Conservation (phyloP, 176 grass and related monocot genomes). For the Carex littledalei region DNA sequence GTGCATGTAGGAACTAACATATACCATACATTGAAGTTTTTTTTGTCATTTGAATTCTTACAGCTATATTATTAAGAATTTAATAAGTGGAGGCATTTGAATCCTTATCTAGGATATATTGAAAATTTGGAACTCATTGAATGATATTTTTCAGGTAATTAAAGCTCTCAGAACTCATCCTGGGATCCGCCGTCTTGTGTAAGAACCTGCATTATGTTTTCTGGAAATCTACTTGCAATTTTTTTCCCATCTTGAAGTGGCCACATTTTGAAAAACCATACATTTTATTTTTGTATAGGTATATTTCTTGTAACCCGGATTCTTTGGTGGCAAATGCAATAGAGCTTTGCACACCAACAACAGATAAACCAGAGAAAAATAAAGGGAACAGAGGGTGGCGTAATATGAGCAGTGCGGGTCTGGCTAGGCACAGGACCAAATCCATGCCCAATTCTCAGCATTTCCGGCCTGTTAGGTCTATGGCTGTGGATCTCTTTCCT, state of each 20-base stretch:
- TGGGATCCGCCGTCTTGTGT: constrained; percentile 85
- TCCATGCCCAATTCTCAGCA: constrained; percentile 87
- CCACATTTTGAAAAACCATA: background rate
- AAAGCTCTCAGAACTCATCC: constrained; percentile 94
- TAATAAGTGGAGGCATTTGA: background rate
- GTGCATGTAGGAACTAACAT: background rate
- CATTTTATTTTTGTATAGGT: constrained; percentile 37
- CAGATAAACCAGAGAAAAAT: constrained; percentile 61
- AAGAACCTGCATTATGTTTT: constrained; percentile 11
- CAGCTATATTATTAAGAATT: background rate
- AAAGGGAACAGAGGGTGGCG: constrained; percentile 71
- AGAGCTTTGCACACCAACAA: constrained; percentile 83
- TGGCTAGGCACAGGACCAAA: constrained; percentile 68
- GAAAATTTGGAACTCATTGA: background rate
- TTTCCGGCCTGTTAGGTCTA: constrained; percentile 72
- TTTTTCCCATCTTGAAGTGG: background rate
- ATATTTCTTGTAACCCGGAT: constrained; percentile 96
- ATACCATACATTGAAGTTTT: background rate
- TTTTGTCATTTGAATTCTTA: background rate
- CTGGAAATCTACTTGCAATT: background rate
- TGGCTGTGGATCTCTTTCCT: constrained; percentile 93
- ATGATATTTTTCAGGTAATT: constrained; percentile 57
- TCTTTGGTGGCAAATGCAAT: constrained; percentile 84
- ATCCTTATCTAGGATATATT: background rate
- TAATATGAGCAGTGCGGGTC: constrained; percentile 64